phyloP scores from a whole-genome alignment of 139 green algal genomes.

The Tetraselmis chui region DNA sequence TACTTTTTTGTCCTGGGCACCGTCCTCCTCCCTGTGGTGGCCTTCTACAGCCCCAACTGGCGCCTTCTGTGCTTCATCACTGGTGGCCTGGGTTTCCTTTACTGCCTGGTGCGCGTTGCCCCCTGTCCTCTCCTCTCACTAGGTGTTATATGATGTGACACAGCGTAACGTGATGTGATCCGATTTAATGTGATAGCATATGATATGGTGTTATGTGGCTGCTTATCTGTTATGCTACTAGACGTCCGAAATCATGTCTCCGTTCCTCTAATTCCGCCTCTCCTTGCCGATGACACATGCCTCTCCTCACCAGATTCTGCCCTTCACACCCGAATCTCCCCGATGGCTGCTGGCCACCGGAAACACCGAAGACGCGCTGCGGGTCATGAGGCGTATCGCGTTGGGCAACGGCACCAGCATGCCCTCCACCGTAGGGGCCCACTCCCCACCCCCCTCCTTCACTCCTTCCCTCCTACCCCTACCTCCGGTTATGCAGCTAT shows the following conservation, averaged over 20 bases:
- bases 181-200: too few relatives aligned
- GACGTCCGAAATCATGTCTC: too few relatives aligned
- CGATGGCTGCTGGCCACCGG: conserved; percentile 4
- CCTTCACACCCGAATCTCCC: background rate
- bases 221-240: too few relatives aligned
- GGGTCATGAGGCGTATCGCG: background rate
- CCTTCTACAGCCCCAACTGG: conserved; percentile 2
- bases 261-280: background rate
- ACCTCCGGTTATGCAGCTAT: too few relatives aligned
- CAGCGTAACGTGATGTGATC: too few relatives aligned
- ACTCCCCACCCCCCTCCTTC: too few relatives aligned
- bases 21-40: background rate
- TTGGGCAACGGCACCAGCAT: background rate
- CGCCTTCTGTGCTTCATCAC: background rate
- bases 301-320: background rate
- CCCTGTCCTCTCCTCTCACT: background rate
- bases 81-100: background rate
- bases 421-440: background rate
- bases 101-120: conserved; percentile 1
- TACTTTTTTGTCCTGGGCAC: background rate
- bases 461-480: too few relatives aligned
- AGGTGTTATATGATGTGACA: too few relatives aligned
- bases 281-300: background rate
- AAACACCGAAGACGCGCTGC: background rate
- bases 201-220: too few relatives aligned